phyloP scores from a whole-genome alignment of 2,329 filamentous ascomycete genomes.

The Verticillium isaacii region DNA sequence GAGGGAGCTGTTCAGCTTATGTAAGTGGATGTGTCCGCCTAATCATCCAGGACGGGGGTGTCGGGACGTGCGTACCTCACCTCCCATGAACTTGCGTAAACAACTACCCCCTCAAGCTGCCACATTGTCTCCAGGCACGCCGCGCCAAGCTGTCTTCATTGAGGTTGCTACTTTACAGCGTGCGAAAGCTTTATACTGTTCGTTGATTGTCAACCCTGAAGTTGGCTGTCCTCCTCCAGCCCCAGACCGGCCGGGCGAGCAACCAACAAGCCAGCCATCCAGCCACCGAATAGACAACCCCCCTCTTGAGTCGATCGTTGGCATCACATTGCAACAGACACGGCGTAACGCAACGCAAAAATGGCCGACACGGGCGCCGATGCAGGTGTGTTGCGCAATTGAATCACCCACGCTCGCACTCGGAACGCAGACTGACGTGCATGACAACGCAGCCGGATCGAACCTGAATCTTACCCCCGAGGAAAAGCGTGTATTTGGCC shows the following conservation, averaged over 20 bases:
- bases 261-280: neutral
- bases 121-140: neutral
- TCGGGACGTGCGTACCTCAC: neutral
- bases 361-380: neutral
- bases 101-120: neutral
- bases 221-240: neutral
- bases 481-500: conserved; percentile 90
- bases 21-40: neutral
- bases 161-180: neutral
- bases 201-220: neutral
- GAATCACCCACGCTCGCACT: neutral
- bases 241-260: neutral
- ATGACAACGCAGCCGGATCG: conserved; percentile 44
- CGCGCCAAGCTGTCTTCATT: neutral
- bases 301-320: neutral
- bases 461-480: conserved; percentile 83
- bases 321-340: neutral
- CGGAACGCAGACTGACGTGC: neutral
- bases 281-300: neutral
- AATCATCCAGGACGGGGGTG: neutral
- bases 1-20: neutral
- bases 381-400: neutral
- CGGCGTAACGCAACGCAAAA: neutral
- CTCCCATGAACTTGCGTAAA: neutral
- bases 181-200: neutral